phyloP scores from a whole-genome alignment of 805 yeast genomes.

The Ogataea populi-albae region DNA sequence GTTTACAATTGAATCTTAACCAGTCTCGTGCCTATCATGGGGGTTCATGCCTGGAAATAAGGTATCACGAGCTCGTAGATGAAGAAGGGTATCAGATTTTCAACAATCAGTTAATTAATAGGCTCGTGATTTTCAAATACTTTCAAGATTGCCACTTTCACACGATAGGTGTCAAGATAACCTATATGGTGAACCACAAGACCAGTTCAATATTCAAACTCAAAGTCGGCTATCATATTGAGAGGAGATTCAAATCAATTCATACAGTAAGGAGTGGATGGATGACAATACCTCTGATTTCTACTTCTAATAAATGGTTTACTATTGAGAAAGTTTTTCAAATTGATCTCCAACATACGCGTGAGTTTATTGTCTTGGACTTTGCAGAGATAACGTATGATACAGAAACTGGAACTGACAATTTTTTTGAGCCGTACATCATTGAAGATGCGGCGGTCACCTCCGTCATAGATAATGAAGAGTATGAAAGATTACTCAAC shows the following conservation, averaged over 20 bases:
- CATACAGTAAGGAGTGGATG: constrained; percentile 32
- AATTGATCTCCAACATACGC: constrained; percentile 14
- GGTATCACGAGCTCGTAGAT: constrained; percentile 21
- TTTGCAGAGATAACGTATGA: constrained; percentile 20
- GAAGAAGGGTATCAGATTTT: constrained; percentile 21
- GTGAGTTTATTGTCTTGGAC: constrained; percentile 23
- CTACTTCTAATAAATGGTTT: constrained; percentile 25
- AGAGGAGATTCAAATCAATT: constrained; percentile 30
- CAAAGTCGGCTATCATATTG: constrained; percentile 33
- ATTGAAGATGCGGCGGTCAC: constrained; percentile 23
- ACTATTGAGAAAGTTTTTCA: constrained; percentile 23
- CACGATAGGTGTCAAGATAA: constrained; percentile 27
- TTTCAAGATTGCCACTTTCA: constrained; percentile 25
- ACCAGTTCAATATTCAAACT: constrained; percentile 30
- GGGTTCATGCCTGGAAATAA: constrained; percentile 35
- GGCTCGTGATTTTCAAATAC: constrained; percentile 29
- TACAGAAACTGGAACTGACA: constrained; percentile 13
- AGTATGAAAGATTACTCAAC: constrained; percentile 26
- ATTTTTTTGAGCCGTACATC: constrained; percentile 14
- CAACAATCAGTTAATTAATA: constrained; percentile 17
- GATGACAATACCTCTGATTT: constrained; percentile 31
- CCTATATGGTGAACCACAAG: constrained; percentile 21
- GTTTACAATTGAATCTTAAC: constrained; percentile 22
- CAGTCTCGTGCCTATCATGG: constrained; percentile 33
- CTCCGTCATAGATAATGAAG: constrained; percentile 28